Evolutionary conservation across 2,329 filamentous ascomycete species (phyloP), one percentile per base, ranked within the genome.

Genomic region (Cladophialophora bantiana): DNA sequence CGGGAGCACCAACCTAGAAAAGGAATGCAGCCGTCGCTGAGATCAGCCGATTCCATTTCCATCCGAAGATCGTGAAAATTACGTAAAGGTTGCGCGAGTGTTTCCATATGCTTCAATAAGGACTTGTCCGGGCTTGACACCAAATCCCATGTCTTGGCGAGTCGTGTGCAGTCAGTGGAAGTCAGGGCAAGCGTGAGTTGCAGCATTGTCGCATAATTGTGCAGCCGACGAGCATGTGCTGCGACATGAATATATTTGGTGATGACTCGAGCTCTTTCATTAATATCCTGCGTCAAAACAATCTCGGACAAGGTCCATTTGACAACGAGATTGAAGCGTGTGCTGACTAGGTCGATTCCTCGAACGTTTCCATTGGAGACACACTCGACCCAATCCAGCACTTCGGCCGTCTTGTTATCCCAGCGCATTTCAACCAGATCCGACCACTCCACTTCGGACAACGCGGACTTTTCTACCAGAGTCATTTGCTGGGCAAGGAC

Each of bases 361-460:
- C 81, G 82, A 40, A 71, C 67, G 20, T 82, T 83, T 52, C 85
- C 82, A 12, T 82, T 79, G 53, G 82, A 80, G 20, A 89, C 81
- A 73, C 88, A 89, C 59, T 87, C 83, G 3, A 88, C 86, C 88
- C 88, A 90, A 72, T 87, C 85, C 15, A 81, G 77, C 18, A 84
- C 81, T 26, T 79, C 77, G 6, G 82, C 82, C 2, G 84, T 83
- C 2, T 81, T 82, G 64, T 83, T 86, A 72, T 84, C 85, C 87
- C 87, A 89, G 68, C 82, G 84, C 78, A 89, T 84, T 59, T 88
- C 85, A 59, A 90, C 86, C 35, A 90, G 77, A 69, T 89, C 88
- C 71, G 85, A 86, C 88, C 88, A 90, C 72, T 89, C 87, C 62
- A 90, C 84, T 71, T 89, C 88, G 67, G 87, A 86, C 32, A 90